A percentile compares a stretch with the other conserved stretches of the same genome.
Conservation (phyloP, 139 green algal genomes). For the Chlorella vulgaris region DNA sequence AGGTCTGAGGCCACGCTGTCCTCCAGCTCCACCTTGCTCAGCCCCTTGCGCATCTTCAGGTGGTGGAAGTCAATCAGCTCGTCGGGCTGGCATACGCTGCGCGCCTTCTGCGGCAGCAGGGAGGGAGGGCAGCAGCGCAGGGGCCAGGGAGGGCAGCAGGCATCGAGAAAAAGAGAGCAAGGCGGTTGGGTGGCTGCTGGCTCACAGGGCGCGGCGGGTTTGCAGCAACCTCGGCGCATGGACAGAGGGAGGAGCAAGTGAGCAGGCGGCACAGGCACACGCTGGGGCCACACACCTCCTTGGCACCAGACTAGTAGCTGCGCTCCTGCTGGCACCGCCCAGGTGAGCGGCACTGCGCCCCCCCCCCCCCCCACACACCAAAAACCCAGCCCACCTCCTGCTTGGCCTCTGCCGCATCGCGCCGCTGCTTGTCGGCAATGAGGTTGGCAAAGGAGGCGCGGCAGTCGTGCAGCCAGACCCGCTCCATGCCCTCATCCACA, state of each 20-base stretch:
- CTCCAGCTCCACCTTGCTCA: constrained; percentile 91
- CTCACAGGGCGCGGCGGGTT: too few relatives aligned
- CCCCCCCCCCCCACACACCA: neutral
- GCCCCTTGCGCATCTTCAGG: constrained; percentile 80
- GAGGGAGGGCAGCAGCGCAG: neutral
- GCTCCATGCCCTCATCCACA: constrained; percentile 29
- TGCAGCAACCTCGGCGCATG: too few relatives aligned
- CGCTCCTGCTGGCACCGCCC: too few relatives aligned
- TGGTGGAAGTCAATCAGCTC: constrained; percentile 89
- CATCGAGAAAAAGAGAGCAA: neutral
- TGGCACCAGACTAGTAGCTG: too few relatives aligned
- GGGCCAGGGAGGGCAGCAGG: neutral
- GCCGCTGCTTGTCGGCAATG: constrained; percentile 71
- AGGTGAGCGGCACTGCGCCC: neutral
- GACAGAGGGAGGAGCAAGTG: too few relatives aligned
- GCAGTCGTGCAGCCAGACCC: constrained; percentile 86
- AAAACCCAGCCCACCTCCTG: neutral
- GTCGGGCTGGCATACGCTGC: constrained; percentile 69
- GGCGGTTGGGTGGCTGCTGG: too few relatives aligned
- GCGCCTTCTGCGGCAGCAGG: constrained; percentile 46
- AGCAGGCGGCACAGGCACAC: too few relatives aligned
- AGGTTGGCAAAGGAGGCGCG: constrained; percentile 77
- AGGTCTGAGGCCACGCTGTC: constrained; percentile 33
- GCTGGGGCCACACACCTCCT: too few relatives aligned
- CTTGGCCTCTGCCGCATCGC: constrained; percentile 72